Base-by-base conservation (phyloP, 2,329 filamentous ascomycete species). In the Neocatenulostroma microsporum region DNA sequence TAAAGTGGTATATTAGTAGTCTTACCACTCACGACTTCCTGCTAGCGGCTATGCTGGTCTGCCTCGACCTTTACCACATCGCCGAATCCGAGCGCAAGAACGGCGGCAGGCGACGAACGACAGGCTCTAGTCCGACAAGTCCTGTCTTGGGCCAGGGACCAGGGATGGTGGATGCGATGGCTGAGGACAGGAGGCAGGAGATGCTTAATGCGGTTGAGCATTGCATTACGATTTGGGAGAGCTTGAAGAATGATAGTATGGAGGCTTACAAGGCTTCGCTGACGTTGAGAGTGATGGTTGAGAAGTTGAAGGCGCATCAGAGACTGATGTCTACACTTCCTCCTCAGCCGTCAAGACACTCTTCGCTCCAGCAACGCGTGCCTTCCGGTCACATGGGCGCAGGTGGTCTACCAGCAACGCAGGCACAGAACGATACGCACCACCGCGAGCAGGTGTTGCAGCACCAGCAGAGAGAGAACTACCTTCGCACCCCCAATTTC, bases 201-300 rank as follows among this genome's bases (percentile, higher is more conserved):
- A 93, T 95, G 84, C 70, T 91, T 20, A 63, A 69, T 15, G 75
- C 79, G 1, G 72, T 96, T 3, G 80, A 88, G 54, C 73, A 72
- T 13, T 83, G 83, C 7, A 74, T 76, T 30, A 69, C 73, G 13
- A 91, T 96, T 38, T 96, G 88, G 87, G 79, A 82, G 32, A 77
- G 76, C 8, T 68, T 87, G 9, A 75, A 79, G 3, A 81, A 91
- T 37, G 71, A 78, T 17, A 91, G 83, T 1, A 82, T 95, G 64
- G 89, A 96, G 49, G 86, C 88, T 0, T 88, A 80, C 65, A 96
- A 96, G 63, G 89, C 86, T 1, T 78, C 78, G 26, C 78, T 77
- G 27, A 73, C 89, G 17, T 68, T 96, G n/a, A 79, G 78, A 15
- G 78, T 95, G 34, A 87, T 96, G 75, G 64, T 96, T 29, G 72